Evolutionary conservation across 164 flowering plant genomes (phyloP).

Genomic region (Protea cynaroides): DNA sequence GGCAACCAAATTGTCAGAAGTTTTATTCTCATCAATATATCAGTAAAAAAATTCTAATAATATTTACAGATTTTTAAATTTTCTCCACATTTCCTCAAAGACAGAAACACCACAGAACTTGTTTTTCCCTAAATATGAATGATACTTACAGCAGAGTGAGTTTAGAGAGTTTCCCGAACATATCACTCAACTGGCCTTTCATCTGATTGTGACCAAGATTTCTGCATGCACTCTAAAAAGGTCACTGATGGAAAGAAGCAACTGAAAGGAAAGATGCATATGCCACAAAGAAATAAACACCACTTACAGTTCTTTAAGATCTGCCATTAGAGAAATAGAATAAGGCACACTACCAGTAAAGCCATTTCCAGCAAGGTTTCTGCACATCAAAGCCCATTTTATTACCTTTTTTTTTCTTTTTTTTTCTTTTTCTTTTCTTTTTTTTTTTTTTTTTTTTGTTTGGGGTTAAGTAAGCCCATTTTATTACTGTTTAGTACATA

Average conservation of each 20-base stretch:
- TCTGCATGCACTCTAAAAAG: conserved; percentile 34
- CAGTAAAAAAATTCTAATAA: no score
- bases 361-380: conserved; percentile 62
- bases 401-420: no score
- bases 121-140: not conserved
- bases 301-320: conserved; percentile 55
- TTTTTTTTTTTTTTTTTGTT: no score
- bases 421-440: no score
- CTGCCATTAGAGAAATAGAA: conserved; percentile 64
- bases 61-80: no score
- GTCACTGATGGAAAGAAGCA: not conserved
- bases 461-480: no score
- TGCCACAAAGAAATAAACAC: not conserved
- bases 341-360: conserved; percentile 67
- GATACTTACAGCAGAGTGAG: conserved; percentile 49
- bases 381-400: conserved; percentile 23
- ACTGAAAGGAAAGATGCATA: not conserved
- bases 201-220: conserved; percentile 66
- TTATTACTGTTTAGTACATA: not conserved
- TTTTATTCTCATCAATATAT: no score
- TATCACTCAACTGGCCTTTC: conserved; percentile 62
- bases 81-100: no score
- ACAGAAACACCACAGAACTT: no score
- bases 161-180: conserved; percentile 60
- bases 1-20: no score